These are phyloP conservation scores for Phytopythium helicoides DNA, from an alignment of 352 stramenopile genomes.

Conservation along the genomic window DNA sequence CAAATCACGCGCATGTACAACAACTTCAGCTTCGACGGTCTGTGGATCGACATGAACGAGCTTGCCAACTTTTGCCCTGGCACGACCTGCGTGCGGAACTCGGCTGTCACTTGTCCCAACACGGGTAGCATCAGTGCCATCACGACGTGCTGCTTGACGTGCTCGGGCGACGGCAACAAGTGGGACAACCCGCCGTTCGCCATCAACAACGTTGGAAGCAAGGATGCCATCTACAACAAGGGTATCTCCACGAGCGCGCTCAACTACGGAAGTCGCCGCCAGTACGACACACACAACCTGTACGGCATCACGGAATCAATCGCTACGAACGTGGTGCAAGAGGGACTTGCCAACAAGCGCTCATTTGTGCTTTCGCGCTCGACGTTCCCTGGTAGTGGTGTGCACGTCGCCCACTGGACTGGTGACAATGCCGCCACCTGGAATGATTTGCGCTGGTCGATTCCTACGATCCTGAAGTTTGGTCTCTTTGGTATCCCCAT, in stretches of 20 bases:
- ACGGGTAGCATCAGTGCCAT: constrained; percentile 27
- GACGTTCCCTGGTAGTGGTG: constrained; percentile 63
- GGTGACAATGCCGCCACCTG: constrained; percentile 78
- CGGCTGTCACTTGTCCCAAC: constrained; percentile 28
- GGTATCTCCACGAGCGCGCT: constrained; percentile 52
- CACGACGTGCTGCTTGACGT: constrained; percentile 49
- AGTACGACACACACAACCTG: constrained; percentile 84
- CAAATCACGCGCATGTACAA: constrained; percentile 61
- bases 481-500: constrained; percentile 80
- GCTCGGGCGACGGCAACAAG: constrained; percentile 36
- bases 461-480: constrained; percentile 69
- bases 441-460: constrained; percentile 71
- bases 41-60: constrained; percentile 92
- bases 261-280: constrained; percentile 45
- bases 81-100: constrained; percentile 31
- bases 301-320: constrained; percentile 79
- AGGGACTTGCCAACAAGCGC: constrained; percentile 49
- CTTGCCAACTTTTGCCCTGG: constrained; percentile 73
- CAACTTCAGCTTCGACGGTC: constrained; percentile 50
- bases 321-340: constrained; percentile 49
- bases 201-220: constrained; percentile 51
- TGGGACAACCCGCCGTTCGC: constrained; percentile 53
- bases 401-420: constrained; percentile 69
- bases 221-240: constrained; percentile 53
- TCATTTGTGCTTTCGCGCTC: constrained; percentile 74